Conservation (phyloP, 768 basidiomycete species). For the Tricholoma sp. region DNA sequence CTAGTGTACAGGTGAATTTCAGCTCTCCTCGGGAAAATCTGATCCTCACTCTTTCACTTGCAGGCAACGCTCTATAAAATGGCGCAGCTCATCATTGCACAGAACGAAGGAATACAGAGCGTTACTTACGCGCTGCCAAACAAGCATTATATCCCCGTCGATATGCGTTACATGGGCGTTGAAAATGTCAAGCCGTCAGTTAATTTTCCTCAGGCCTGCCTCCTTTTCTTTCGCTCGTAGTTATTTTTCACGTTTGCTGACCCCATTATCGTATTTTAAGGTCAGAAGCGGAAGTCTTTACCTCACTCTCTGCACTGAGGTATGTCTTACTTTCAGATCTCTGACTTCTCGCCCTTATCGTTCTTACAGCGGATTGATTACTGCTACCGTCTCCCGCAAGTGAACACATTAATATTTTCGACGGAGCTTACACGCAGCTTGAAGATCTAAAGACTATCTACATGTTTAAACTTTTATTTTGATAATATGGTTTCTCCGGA, state of each 20-base stretch:
- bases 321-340: constrained; percentile 17
- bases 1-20: constrained; percentile 75
- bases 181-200: constrained; percentile 65
- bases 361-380: neutral
- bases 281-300: constrained; percentile 79
- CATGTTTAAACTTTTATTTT: too few species aligned
- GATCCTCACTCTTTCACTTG: neutral
- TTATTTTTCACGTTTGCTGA: neutral
- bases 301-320: constrained; percentile 84
- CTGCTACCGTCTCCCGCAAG: neutral
- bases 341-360: neutral
- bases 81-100: constrained; percentile 64
- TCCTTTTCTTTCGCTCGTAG: neutral
- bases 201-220: constrained; percentile 2
- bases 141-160: constrained; percentile 91
- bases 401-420: too few species aligned
- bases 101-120: constrained; percentile 52
- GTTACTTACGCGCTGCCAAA: constrained; percentile 83
- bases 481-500: too few species aligned
- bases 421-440: too few species aligned
- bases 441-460: too few species aligned
- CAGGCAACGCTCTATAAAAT: constrained; percentile 93
- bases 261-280: constrained; percentile 30
- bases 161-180: constrained; percentile 67
- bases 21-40: neutral